Percentiles rank a stretch among this genome's conserved stretches.
Evolutionary conservation across 176 grass and related monocot species (phyloP).

Genomic region (Oryza officinalis): DNA sequence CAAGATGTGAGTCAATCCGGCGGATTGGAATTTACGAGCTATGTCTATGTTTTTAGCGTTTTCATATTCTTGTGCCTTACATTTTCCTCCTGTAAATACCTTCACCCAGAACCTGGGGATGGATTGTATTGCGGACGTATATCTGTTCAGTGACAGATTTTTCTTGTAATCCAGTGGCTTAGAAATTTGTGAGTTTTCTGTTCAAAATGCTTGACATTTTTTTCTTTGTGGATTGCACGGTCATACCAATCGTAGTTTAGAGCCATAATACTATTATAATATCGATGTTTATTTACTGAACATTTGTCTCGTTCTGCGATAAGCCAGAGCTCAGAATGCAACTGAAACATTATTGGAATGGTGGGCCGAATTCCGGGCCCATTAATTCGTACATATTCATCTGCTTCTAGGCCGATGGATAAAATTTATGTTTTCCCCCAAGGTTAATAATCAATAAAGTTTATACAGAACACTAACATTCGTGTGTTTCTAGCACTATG

Average conservation of each 20-base stretch:
- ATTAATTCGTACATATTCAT: too few relatives aligned
- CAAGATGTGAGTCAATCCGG: slow-evolving; percentile 33
- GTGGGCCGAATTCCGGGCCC: too few relatives aligned
- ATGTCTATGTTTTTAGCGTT: background rate
- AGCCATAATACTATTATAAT: too few relatives aligned
- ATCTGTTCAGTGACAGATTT: background rate
- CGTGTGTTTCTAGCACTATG: too few relatives aligned
- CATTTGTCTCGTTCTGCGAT: too few relatives aligned
- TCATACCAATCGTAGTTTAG: background rate
- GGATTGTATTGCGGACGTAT: background rate
- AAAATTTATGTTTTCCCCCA: too few relatives aligned
- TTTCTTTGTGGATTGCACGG: background rate
- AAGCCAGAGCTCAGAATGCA: too few relatives aligned
- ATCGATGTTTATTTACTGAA: too few relatives aligned
- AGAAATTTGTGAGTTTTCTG: background rate
- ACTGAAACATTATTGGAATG: too few relatives aligned
- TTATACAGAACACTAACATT: too few relatives aligned
- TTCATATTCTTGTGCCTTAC: background rate
- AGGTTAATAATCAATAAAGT: too few relatives aligned
- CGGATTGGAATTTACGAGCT: slow-evolving; percentile 28
- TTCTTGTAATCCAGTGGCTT: background rate
- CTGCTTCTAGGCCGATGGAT: too few relatives aligned
- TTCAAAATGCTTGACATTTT: background rate
- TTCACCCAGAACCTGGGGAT: background rate
- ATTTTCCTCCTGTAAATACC: slow-evolving; percentile 30